A percentile compares a stretch with the other conserved stretches of the same genome.
Evolutionary conservation across 1,284 basidiomycete genomes (phyloP).

Genomic region (Leccinum variabile): DNA sequence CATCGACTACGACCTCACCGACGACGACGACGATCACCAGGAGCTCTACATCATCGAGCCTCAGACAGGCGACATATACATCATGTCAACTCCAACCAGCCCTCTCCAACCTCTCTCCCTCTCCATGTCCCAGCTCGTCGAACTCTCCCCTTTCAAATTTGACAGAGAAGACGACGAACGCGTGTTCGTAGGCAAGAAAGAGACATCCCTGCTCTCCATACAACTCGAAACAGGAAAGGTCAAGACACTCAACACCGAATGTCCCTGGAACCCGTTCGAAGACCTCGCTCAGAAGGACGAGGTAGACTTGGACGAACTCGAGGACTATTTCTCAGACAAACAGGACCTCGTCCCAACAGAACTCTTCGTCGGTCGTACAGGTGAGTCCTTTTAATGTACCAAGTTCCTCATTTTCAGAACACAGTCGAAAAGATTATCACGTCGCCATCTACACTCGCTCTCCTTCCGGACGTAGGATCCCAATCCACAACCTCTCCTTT

Average conservation of each 20-base stretch:
- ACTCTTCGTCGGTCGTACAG: slow-evolving; percentile 80
- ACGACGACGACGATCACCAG: slow-evolving; percentile 54
- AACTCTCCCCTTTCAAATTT: slow-evolving; percentile 83
- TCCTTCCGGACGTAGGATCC: slow-evolving; percentile 39
- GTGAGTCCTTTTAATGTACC: slow-evolving; percentile 43
- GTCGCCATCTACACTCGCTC: slow-evolving; percentile 62
- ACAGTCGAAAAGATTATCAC: slow-evolving; percentile 57
- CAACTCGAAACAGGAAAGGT: slow-evolving; percentile 83
- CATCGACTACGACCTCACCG: slow-evolving; percentile 52
- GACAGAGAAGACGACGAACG: slow-evolving; percentile 62
- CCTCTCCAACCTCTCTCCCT: slow-evolving; percentile 82
- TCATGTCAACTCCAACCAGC: slow-evolving; percentile 63
- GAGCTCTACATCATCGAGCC: slow-evolving; percentile 92
- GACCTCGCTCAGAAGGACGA: slow-evolving; percentile 48
- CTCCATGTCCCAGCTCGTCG: slow-evolving; percentile 84
- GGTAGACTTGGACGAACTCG: slow-evolving; percentile 66
- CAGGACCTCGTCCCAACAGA: slow-evolving; percentile 49
- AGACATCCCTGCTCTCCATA: slow-evolving; percentile 77
- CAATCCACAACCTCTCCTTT: slow-evolving; percentile 75
- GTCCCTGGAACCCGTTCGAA: slow-evolving; percentile 71
- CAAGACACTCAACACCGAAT: slow-evolving; percentile 75
- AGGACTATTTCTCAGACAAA: slow-evolving; percentile 49
- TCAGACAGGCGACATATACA: slow-evolving; percentile 86
- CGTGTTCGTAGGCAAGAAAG: slow-evolving; percentile 84
- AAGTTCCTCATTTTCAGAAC: slow-evolving; percentile 9